phyloP scores from a whole-genome alignment of 1,139 yeast genomes.

The Geotrichum candidum region DNA sequence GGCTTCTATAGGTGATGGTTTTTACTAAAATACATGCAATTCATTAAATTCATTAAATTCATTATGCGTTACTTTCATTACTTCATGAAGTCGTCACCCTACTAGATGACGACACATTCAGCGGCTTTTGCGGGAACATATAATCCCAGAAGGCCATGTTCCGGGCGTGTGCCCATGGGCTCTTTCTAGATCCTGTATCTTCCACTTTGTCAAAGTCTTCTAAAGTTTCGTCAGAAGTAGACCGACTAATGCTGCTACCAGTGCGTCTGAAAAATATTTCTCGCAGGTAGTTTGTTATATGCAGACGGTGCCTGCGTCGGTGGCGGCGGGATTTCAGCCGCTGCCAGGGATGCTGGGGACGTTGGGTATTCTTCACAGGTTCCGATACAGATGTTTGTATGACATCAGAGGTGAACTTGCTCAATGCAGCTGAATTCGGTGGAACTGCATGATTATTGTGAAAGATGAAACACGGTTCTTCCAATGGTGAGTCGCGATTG shows the following conservation, averaged over 20 bases:
- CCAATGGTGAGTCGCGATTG: neutral
- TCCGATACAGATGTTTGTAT: conserved; percentile 9
- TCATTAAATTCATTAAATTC: neutral
- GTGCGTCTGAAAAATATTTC: neutral
- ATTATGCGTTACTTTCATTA: neutral
- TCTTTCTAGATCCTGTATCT: neutral
- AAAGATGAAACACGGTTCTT: neutral
- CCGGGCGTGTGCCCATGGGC: conserved; percentile 3
- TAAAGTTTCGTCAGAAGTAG: neutral
- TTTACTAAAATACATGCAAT: neutral
- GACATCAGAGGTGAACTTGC: neutral
- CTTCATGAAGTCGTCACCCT: neutral
- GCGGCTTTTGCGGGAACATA: neutral
- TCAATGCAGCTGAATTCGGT: neutral
- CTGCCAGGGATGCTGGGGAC: neutral
- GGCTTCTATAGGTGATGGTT: neutral
- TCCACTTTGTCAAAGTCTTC: neutral
- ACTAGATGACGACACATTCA: neutral
- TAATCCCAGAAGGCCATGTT: conserved; percentile 8
- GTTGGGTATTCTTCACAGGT: conserved; percentile 3
- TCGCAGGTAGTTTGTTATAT: neutral
- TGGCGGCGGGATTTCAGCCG: neutral
- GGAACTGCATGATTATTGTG: neutral
- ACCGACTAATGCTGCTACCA: neutral
- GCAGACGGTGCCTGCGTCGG: neutral